Base-by-base conservation (phyloP, 2,329 filamentous ascomycete genomes). In the Dactylonectria macrodidyma region DNA sequence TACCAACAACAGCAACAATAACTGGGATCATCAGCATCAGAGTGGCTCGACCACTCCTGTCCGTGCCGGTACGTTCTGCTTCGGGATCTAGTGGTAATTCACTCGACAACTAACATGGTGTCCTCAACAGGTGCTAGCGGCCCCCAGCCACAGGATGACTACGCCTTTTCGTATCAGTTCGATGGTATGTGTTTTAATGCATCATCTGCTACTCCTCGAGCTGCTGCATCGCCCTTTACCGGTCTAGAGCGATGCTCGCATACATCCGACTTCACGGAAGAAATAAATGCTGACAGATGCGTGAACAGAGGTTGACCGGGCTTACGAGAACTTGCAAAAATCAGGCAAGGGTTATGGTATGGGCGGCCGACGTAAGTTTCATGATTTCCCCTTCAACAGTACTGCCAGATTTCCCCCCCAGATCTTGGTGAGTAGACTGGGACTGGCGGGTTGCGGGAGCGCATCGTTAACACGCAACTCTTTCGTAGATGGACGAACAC, bases 281-380 rank as follows among this genome's bases (percentile, higher is more conserved):
- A 46, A 36, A 34, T n/a, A 52, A 52, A 33, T 59, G 68, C 79
- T 81, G 67, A 82, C 74, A 61, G 60, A 65, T 41, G 10, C 9
- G 71, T 47, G 71, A 73, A 58, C 78, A 97, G 96, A 99, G 89
- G 95, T 99, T 77, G 96, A 98, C 74, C 92, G 95, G 80, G 95
- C 95, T 75, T 91, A 95, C 78, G 96, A 98, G 79, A 98, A 98
- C 82, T 89, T 99, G 68, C 89, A 95, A 78, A 98, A 98, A 88
- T 97, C 95, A 81, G 95, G 95, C 78, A 98, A 98, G 87, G 91
- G 95, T 84, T 96, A 95, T 83, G 90, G 88, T 78, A 84, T 85
- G 78, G 86, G 86, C 78, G 89, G 86, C 77, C 94, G 96, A 82
- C 93, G 95, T 88, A 94, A 97, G 84, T 97, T 88, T 88, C 89